Base-by-base conservation (phyloP, 192 early-diverging fungal genomes). In the Chytriomyces confervae region DNA sequence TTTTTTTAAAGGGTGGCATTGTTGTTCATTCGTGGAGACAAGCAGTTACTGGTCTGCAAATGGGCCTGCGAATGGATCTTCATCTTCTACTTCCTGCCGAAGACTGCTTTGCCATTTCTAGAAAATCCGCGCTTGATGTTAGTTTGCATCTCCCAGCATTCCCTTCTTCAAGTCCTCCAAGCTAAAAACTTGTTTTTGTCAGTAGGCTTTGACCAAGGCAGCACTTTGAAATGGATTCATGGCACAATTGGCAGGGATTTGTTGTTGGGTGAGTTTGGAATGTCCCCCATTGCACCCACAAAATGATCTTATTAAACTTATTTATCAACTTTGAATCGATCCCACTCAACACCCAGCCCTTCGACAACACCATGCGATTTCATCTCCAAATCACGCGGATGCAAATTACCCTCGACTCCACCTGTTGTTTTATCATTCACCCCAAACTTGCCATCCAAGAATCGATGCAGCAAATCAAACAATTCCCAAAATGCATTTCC, bases 401-500 rank as follows among this genome's bases (percentile, higher is more conserved):
- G 3, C 36, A 36, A 36, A 36, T 36, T 36, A 36, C 36, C 36
- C 36, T 4, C 36, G 36, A 4, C 36, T 36, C 36, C 36, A 36
- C 36, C 36, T 2, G 36, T 4, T 36, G 36, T 36, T 36, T 36
- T 36, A 36, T 36, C 36, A 4, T 36, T 36, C 36, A 70, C 50
- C 18, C 71, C 68, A 49, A 84, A 79, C 20, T 69, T 66, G 18
- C 75, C 78, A n/a, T 64, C 66, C 51, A 87, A 57, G 74, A 81
- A 87, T n/a, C 66, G 29, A 60, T 76, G 50, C 81, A 93, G 81
- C 71, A 87, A 82, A 18, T 79, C 83, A 66, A 89, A 92, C 24
- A 93, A 84, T 66, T 93, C 91, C 8, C 71, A 77, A 71, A 90
- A 89, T n/a, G 95, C 95, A 48, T 91, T 92, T 66, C 92, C 88